Evolutionary conservation across 345 rosid genomes (phyloP).

Genomic region (Arabis alpina): DNA sequence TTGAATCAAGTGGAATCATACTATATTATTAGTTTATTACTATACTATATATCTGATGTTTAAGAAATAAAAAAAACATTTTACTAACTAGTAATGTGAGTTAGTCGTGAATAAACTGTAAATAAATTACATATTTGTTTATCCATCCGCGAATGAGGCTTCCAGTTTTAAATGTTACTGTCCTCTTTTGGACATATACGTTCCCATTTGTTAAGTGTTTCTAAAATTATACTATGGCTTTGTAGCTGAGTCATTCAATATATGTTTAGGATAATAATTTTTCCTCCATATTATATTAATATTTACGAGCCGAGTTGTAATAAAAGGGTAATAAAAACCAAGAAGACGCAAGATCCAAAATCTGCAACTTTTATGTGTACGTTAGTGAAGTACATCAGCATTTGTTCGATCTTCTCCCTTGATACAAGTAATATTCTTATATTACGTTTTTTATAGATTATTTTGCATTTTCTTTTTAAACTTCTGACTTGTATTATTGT

Average conservation of each 20-base stretch:
- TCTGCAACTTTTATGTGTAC: constrained; percentile 45
- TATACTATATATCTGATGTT: background rate
- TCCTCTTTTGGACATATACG: too few species aligned
- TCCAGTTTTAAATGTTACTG: constrained; percentile 25
- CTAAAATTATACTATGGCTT: background rate
- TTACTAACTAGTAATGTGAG: constrained; percentile 7
- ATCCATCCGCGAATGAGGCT: constrained; percentile 16
- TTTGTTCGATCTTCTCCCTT: constrained; percentile 35
- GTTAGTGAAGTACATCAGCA: constrained; percentile 41
- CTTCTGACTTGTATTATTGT: constrained; percentile 33
- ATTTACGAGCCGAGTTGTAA: constrained; percentile 14
- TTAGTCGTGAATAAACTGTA: constrained; percentile 8
- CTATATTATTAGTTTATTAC: background rate
- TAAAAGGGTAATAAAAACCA: constrained; percentile 38
- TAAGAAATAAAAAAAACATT: background rate
- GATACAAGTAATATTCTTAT: constrained; percentile 37
- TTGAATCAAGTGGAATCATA: constrained; percentile 20
- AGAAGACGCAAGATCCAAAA: constrained; percentile 48
- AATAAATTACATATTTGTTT: background rate
- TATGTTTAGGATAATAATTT: background rate
- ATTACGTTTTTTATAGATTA: constrained; percentile 11
- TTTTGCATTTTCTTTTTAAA: background rate
- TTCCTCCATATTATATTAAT: background rate
- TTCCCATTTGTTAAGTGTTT: too few species aligned
- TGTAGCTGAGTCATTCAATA: constrained; percentile 27